Base-by-base conservation (phyloP, 352 stramenopile species). In the Achlya hypogyna region DNA sequence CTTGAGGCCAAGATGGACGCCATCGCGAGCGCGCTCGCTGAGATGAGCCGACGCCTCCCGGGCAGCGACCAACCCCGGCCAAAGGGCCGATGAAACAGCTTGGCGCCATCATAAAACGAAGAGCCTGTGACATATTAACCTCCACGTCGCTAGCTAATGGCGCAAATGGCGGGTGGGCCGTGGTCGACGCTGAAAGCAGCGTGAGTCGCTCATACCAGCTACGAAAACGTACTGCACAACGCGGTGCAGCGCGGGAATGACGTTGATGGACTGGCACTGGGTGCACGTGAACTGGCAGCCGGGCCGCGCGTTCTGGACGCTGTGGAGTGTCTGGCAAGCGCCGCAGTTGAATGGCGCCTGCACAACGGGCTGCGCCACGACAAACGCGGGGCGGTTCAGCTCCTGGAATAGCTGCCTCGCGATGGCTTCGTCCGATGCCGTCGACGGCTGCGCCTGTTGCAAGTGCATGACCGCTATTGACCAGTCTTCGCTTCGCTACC, bases 301-400 rank as follows among this genome's bases (percentile, higher is more conserved):
- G 31, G 29, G 25, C 31, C 25, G 12, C n/a, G 52, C 25, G 27
- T 32, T 14, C 27, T 45, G 52, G 10, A 60, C 52, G 1, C 23
- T 8, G 16, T 60, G 52, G 2, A 35, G 31, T 10, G 52, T 60
- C 25, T 32, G 25, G 52, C 52, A 60, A 18, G 52, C 42, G 18
- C 52, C 52, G 52, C 52, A 60, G 29, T 60, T 60, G 52, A 60
- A 60, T 20, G 52, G 52, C 2, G 22, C 31, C 16, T 60, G 28
- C 5, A 60, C 2, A 10, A 60, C 52, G 5, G 52, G 52, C 52
- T 60, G 52, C 10, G 52, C 52, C 1, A 60, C n/a, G 28, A 60
- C 52, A 9, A 43, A 28, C 8, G 29, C 10, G 16, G 25, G 52
- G 2, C 18, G 5, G 29, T 60, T 60, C 29, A 60, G 52, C 31